phyloP scores from a whole-genome alignment of 2,329 filamentous ascomycete genomes.

The Bipolaris cookei region DNA sequence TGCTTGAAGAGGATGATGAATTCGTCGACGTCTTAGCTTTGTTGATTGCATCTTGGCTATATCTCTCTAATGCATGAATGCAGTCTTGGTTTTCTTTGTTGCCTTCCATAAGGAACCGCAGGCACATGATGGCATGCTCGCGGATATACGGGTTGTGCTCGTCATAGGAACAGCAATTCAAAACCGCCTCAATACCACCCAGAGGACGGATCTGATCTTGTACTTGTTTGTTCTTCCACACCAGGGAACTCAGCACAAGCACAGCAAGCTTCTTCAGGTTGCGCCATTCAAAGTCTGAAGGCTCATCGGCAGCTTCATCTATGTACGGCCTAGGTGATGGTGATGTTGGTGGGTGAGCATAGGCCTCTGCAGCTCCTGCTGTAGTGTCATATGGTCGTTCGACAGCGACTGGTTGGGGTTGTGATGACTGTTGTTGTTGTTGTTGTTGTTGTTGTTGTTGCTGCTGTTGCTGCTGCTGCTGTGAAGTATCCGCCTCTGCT shows the following conservation, averaged over 20 bases:
- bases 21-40: conserved; percentile 20
- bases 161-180: conserved; percentile 90
- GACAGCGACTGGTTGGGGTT: conserved; percentile 55
- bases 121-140: conserved; percentile 70
- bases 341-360: conserved; percentile 47
- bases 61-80: conserved; percentile 65
- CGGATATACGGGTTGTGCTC: conserved; percentile 94
- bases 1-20: background rate
- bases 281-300: conserved; percentile 71
- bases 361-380: conserved; percentile 53
- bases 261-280: conserved; percentile 94
- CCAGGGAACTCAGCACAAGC: conserved; percentile 83
- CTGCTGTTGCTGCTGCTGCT: too few relatives aligned
- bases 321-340: conserved; percentile 55
- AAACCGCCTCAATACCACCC: conserved; percentile 83
- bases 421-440: conserved; percentile 33
- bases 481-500: conserved; percentile 23
- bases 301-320: conserved; percentile 60
- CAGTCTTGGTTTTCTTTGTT: conserved; percentile 75
- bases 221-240: conserved; percentile 84
- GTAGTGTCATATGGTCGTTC: conserved; percentile 69
- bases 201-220: conserved; percentile 86
- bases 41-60: conserved; percentile 30
- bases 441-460: too few relatives aligned
- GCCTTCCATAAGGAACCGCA: conserved; percentile 67